Evolutionary conservation across 345 rosid species (phyloP).

Genomic region (Stellera chamaejasme): DNA sequence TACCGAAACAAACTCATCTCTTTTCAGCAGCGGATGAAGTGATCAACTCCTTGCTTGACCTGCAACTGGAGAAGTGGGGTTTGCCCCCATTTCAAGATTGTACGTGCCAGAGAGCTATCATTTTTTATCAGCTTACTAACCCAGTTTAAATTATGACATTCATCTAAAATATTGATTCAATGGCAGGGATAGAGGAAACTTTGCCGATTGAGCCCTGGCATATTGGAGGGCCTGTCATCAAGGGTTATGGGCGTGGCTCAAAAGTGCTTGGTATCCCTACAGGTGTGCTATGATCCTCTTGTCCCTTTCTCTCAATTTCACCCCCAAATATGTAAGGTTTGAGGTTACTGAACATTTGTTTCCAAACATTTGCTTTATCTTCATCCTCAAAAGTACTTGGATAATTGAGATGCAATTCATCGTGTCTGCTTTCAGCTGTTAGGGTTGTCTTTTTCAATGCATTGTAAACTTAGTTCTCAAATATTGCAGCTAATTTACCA

Average conservation of each 20-base stretch:
- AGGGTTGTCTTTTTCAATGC: no score
- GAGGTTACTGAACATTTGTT: no score
- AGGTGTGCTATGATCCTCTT: conserved; percentile 29
- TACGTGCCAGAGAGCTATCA: conserved; percentile 21
- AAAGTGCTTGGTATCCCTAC: conserved; percentile 97
- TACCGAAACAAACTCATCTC: conserved; percentile 69
- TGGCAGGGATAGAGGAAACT: conserved; percentile 80
- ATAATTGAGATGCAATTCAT: no score
- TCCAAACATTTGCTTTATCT: no score
- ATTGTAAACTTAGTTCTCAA: no score
- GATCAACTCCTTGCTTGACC: conserved; percentile 76
- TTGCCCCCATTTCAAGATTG: conserved; percentile 91
- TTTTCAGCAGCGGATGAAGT: conserved; percentile 69
- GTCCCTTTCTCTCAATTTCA: no score
- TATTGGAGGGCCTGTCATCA: conserved; percentile 81
- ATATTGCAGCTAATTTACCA: conserved; percentile 67
- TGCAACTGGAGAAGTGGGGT: conserved; percentile 79
- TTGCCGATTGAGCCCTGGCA: conserved; percentile 78
- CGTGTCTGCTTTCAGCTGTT: no score
- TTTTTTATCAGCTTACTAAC: background rate
- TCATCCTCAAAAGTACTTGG: no score
- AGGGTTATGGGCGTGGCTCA: conserved; percentile 96
- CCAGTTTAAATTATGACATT: conserved; percentile 4
- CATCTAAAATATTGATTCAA: conserved; percentile 10
- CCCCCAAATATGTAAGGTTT: no score